Base-by-base conservation (phyloP, 495 filamentous ascomycete species). In the Aspergillus sclerotioniger region DNA sequence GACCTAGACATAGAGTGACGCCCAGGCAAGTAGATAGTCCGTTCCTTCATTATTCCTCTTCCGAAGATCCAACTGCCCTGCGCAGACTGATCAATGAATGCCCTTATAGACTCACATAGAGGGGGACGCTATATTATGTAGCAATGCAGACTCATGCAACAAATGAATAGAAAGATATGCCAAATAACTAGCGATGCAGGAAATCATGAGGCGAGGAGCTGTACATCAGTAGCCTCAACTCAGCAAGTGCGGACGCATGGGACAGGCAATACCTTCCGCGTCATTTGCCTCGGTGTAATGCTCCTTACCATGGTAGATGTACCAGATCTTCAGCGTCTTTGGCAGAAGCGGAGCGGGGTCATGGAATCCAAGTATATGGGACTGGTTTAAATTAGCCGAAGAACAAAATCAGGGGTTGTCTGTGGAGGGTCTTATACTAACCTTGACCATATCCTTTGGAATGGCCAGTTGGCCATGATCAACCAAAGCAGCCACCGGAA, bases 311-410 rank as follows among this genome's bases (percentile, higher is more conserved):
- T 73, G 67, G 61, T 79, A 84, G 25, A 60, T 62, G 59, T 84
- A 86, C 74, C 76, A 77, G 28, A 86, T 73, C 62, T 71, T 77
- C 62, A 86, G 61, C 35, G 69, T 73, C 68, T 85, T 85, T 21
- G 68, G 71, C 39, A 72, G 63, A 25, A 79, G 66, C 10, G 83
- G 82, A 10, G 79, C 80, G 8, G 82, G 82, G 53, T 86, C 82
- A 63, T 84, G 72, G 65, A 85, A 85, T 3, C 82, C 83, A 6
- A 82, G 62, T 15, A 84, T 70, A 61, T 81, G 69, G 55, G 77
- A 78, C 81, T 78, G 66, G 16, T 51, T 39, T 17, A 29, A 45
- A 50, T 71, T 49, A 71, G 58, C 39, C n/a, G 5, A 5, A 54
- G 52, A 29, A 15, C 31, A 20, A 5, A 33, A 35, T 7, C 29